Conservation (phyloP, 2,329 filamentous ascomycete genomes). For the Anisogramma anomala region DNA sequence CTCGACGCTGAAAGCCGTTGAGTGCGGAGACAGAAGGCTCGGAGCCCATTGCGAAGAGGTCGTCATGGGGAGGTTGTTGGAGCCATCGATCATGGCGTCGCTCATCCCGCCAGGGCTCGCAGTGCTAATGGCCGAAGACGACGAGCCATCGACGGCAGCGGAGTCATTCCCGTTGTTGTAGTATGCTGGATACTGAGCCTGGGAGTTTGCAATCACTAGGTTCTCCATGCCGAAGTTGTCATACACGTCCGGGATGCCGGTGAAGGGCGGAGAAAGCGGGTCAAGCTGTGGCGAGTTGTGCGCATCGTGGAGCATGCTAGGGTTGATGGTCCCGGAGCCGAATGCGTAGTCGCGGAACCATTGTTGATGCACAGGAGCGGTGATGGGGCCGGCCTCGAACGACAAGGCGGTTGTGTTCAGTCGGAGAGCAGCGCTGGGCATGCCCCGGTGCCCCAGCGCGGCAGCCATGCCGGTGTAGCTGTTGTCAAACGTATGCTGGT, state of each 20-base stretch:
- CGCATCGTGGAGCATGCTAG: slow-evolving; percentile 70
- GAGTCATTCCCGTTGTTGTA: slow-evolving; percentile 55
- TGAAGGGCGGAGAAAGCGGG: slow-evolving; percentile 46
- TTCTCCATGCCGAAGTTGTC: slow-evolving; percentile 9
- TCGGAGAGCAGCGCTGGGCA: slow-evolving; percentile 61
- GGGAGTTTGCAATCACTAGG: slow-evolving; percentile 22
- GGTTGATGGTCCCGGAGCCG: slow-evolving; percentile 58
- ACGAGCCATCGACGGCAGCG: slow-evolving; percentile 82
- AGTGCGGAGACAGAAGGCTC: slow-evolving; percentile 55
- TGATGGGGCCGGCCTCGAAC: slow-evolving; percentile 57
- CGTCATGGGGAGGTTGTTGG: slow-evolving; percentile 46
- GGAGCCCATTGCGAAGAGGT: slow-evolving; percentile 58
- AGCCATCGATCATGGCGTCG: slow-evolving; percentile 81
- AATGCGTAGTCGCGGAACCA: slow-evolving; percentile 62
- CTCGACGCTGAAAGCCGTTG: slow-evolving; percentile 64
- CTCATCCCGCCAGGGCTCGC: slow-evolving; percentile 85
- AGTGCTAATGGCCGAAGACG: slow-evolving; percentile 89
- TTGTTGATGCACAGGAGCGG: slow-evolving; percentile 53
- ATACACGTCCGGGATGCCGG: slow-evolving; percentile 45
- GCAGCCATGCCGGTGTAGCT: slow-evolving; percentile 60
- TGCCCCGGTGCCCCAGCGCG: slow-evolving; percentile 53
- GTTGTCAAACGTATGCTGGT: slow-evolving; percentile 38
- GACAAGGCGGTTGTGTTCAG: slow-evolving; percentile 70
- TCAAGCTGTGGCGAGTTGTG: slow-evolving; percentile 58
- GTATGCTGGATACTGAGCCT: slow-evolving; percentile 39